Conservation (phyloP, 805 yeast species). For the Wickerhamiella azyma region DNA sequence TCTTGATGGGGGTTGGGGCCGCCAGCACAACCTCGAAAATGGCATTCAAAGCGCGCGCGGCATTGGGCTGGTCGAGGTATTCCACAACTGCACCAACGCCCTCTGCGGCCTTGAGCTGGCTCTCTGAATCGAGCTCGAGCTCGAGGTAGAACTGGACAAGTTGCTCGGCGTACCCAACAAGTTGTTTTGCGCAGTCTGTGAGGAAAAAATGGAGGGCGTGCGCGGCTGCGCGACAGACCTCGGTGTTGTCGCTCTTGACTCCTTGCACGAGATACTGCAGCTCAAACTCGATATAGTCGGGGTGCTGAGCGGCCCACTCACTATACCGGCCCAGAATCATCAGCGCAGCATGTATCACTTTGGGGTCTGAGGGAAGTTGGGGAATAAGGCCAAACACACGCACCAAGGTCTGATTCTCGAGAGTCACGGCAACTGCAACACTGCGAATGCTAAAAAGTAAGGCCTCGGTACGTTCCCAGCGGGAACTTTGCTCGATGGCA, state of each 20-base stretch:
- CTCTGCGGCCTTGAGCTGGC: constrained; percentile 69
- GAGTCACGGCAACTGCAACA: constrained; percentile 76
- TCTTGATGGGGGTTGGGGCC: constrained; percentile 19
- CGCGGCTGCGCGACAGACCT: constrained; percentile 71
- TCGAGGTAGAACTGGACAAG: constrained; percentile 57
- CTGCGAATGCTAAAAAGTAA: constrained; percentile 80
- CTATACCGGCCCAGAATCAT: constrained; percentile 92
- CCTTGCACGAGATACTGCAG: constrained; percentile 74
- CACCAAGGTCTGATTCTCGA: neutral
- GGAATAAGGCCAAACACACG: constrained; percentile 4
- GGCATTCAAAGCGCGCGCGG: constrained; percentile 46
- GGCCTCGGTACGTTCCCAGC: constrained; percentile 75
- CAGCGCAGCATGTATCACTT: constrained; percentile 83
- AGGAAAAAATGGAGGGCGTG: constrained; percentile 91
- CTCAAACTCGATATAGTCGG: constrained; percentile 68
- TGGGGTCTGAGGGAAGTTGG: constrained; percentile 57
- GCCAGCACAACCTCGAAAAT: constrained; percentile 54
- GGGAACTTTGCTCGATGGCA: neutral
- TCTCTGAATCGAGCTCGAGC: constrained; percentile 47
- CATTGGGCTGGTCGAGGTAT: constrained; percentile 26
- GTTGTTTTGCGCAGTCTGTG: constrained; percentile 64
- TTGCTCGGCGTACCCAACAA: constrained; percentile 59
- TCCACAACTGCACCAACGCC: constrained; percentile 73
- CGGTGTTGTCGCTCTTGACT: constrained; percentile 33
- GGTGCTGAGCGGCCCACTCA: constrained; percentile 84